A percentile compares a stretch with the other conserved stretches of the same genome.
Conservation (phyloP, 257 asterid genomes). For the Linderniella brevidens region DNA sequence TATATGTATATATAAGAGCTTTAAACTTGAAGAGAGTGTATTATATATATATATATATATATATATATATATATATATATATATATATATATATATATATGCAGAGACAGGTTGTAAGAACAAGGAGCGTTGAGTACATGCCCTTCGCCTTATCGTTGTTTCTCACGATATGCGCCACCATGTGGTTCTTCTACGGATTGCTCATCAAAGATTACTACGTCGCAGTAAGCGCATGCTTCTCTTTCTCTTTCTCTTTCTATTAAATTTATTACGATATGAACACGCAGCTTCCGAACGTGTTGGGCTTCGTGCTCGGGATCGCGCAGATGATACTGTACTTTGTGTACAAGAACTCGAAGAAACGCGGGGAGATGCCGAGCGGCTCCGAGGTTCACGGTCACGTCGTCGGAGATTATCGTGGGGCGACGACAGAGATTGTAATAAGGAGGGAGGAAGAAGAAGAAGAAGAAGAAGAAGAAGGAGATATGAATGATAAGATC, state of each 20-base stretch:
- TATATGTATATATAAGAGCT: not conserved
- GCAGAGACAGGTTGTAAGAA: constrained; percentile 1
- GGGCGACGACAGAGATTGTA: too few species aligned
- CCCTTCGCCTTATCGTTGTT: not conserved
- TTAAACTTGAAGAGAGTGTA: not conserved
- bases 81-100: not conserved
- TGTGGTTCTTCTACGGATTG: constrained; percentile 6
- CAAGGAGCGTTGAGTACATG: constrained; percentile 2
- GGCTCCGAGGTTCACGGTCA: too few species aligned
- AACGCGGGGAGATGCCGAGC: too few species aligned
- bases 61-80: not conserved
- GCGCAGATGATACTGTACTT: constrained; percentile 1
- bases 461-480: too few species aligned
- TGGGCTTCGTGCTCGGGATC: not conserved
- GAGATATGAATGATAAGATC: too few species aligned
- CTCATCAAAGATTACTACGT: not conserved
- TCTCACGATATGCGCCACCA: not conserved
- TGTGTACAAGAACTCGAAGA: not conserved
- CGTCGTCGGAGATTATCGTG: too few species aligned
- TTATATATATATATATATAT: not conserved
- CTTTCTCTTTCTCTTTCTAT: not conserved
- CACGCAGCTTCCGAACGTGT: not conserved
- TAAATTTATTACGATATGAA: not conserved
- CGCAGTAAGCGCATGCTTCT: not conserved
- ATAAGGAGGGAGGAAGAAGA: too few species aligned